Evolutionary conservation across 2,329 filamentous ascomycete genomes (phyloP), one percentile per base, ranked within the genome.

Genomic region (Pleurostoma richardsiae): DNA sequence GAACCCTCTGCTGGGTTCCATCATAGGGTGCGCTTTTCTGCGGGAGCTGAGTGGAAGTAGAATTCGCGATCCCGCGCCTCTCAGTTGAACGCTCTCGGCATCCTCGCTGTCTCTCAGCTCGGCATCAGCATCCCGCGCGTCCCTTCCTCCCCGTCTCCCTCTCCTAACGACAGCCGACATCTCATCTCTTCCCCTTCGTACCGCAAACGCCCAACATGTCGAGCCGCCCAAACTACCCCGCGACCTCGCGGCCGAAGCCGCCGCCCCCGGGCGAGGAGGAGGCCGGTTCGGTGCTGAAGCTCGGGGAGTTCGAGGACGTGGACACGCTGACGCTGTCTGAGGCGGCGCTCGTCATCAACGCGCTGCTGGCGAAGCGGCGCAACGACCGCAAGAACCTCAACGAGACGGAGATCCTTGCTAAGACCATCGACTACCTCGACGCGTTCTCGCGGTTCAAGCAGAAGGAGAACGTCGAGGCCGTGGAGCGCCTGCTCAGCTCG

Each of bases 381-480:
- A 84, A 86, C 58, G 86, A 88, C 57, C 82, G 84, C 58, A 90
- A 90, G 69, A 88, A 90, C 61, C 79, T 90, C 43, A 88, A 89
- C 66, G 87, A 89, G 75, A 91, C 85, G 52, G 89, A 88, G 61
- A 90, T 91, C 66, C 78, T 96, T 47, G 83, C 82, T 52, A 91
- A 95, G 67, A 96, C 92, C 29, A 79, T 90, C 54, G 89, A 91
- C 62, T 97, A 99, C 69, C 82, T 97, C 45, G 90, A 96, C 59
- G 84, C 90, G 52, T 99, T 99, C 69, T 87, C 91, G 19, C 88
- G 94, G 33, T 97, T 97, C 79, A 95, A 96, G 72, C 85, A 91
- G 59, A 90, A 92, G 66, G 89, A 95, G 66, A 94, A 94, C 56
- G 88, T 96, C 61, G 88, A 96, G 70, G 88, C 90, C n/a, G 90